Evolutionary conservation across 2,329 filamentous ascomycete genomes (phyloP).

Genomic region (Trichoderma oligosporum): DNA sequence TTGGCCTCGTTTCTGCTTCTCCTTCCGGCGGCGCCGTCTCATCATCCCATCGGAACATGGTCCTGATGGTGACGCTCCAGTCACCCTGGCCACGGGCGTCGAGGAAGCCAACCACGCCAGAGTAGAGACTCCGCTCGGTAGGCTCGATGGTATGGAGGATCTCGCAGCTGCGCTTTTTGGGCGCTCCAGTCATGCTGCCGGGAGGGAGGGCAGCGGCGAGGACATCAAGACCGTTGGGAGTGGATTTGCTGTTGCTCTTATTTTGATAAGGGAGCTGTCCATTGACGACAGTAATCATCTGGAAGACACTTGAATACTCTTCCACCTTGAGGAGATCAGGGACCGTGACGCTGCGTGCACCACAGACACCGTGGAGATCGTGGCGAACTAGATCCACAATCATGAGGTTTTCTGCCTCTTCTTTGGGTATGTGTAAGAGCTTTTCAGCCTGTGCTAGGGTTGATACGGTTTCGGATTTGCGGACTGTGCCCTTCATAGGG

Average conservation of each 20-base stretch:
- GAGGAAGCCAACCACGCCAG: slow-evolving; percentile 85
- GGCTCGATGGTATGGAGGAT: slow-evolving; percentile 67
- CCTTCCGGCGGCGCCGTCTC: slow-evolving; percentile 38
- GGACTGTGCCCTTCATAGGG: slow-evolving; percentile 96
- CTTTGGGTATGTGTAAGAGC: slow-evolving; percentile 77
- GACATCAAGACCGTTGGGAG: slow-evolving; percentile 66
- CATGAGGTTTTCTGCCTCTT: slow-evolving; percentile 95
- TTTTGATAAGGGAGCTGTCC: slow-evolving; percentile 50
- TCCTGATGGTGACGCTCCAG: slow-evolving; percentile 88
- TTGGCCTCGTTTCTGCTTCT: slow-evolving; percentile 30
- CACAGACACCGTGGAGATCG: slow-evolving; percentile 82
- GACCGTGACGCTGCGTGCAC: slow-evolving; percentile 68
- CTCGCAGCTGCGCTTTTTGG: slow-evolving; percentile 89
- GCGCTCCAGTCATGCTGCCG: slow-evolving; percentile 94
- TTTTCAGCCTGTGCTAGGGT: slow-evolving; percentile 69
- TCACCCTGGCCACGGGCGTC: slow-evolving; percentile 81
- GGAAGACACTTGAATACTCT: slow-evolving; percentile 85
- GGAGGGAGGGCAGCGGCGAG: slow-evolving; percentile 77
- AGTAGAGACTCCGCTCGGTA: slow-evolving; percentile 70
- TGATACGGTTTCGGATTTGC: slow-evolving; percentile 61
- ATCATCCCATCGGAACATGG: slow-evolving; percentile 69
- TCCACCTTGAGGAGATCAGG: slow-evolving; percentile 80
- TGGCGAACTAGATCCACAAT: slow-evolving; percentile 96
- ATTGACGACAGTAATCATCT: slow-evolving; percentile 85
- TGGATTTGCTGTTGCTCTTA: slow-evolving; percentile 6